These are phyloP conservation scores for Schwanniomyces etchellsii DNA, from an alignment of 1,139 yeast species.

Conservation along the genomic window DNA sequence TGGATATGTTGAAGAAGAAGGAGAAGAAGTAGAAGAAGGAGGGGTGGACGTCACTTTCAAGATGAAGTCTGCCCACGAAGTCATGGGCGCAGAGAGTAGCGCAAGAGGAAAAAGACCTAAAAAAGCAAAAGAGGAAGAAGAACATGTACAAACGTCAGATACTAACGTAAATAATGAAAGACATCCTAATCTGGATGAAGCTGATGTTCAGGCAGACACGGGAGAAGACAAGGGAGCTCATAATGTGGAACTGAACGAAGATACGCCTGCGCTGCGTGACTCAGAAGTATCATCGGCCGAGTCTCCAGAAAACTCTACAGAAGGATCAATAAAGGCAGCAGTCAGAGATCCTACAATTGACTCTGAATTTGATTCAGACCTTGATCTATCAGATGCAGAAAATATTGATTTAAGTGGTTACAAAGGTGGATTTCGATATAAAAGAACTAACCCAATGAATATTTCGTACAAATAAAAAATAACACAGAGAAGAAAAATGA, in stretches of 20 bases:
- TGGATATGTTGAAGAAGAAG: conserved; percentile 18
- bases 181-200: background rate
- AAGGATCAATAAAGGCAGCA: background rate
- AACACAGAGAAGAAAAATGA: background rate
- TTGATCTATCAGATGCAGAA: conserved; percentile 16
- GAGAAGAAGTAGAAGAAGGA: conserved; percentile 25
- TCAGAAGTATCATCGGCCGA: background rate
- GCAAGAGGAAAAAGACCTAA: background rate
- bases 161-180: background rate
- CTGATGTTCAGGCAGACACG: background rate
- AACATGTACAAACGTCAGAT: background rate
- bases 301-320: background rate
- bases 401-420: conserved; percentile 2
- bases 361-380: conserved; percentile 21
- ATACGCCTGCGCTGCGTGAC: background rate
- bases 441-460: background rate
- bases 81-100: conserved; percentile 19
- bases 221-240: background rate
- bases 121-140: background rate
- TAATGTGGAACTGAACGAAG: background rate
- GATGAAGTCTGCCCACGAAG: conserved; percentile 49
- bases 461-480: background rate
- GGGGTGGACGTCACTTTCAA: conserved; percentile 17
- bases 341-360: conserved; percentile 19
- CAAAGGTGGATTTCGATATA: background rate